Evolutionary conservation across 116 monocot genomes (phyloP).

Genomic region (Iris pallida): DNA sequence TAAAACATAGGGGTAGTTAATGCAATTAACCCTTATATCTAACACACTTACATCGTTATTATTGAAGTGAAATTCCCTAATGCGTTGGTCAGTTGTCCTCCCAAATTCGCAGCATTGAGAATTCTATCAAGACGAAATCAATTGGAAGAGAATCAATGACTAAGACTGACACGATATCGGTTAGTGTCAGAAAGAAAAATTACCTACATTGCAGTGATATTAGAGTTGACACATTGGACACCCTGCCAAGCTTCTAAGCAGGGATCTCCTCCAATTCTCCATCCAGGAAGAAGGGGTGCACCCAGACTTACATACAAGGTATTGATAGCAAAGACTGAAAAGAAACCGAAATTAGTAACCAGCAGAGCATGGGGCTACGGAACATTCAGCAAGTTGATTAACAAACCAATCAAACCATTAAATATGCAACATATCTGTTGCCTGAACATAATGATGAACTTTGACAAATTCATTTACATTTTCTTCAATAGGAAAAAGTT

Average conservation of each 20-base stretch:
- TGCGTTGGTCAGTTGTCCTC: constrained; percentile 60
- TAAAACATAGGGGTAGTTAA: no score
- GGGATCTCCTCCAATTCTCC: constrained; percentile 86
- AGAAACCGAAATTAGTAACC: constrained; percentile 5
- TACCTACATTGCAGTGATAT: constrained; percentile 82
- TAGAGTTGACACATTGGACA: constrained; percentile 70
- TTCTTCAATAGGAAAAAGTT: no score
- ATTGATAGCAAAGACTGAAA: constrained; percentile 77
- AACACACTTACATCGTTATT: constrained; percentile 59
- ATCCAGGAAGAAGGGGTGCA: constrained; percentile 85
- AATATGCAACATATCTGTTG: no score
- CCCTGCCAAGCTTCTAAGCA: constrained; percentile 87
- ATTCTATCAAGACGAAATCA: constrained; percentile 38
- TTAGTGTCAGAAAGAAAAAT: constrained; percentile 1
- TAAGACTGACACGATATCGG: not conserved
- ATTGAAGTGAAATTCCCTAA: constrained; percentile 72
- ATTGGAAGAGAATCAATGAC: not conserved
- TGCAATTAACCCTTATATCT: no score
- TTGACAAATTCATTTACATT: no score
- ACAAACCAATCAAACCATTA: no score
- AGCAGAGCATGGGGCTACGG: no score
- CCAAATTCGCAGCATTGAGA: constrained; percentile 81
- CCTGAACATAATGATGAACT: no score
- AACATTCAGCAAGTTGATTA: no score
- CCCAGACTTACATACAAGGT: constrained; percentile 66